A percentile compares a stretch with the other conserved stretches of the same genome.
phyloP scores from a whole-genome alignment of 148 eudicot species.

The Limonium bicolor region DNA sequence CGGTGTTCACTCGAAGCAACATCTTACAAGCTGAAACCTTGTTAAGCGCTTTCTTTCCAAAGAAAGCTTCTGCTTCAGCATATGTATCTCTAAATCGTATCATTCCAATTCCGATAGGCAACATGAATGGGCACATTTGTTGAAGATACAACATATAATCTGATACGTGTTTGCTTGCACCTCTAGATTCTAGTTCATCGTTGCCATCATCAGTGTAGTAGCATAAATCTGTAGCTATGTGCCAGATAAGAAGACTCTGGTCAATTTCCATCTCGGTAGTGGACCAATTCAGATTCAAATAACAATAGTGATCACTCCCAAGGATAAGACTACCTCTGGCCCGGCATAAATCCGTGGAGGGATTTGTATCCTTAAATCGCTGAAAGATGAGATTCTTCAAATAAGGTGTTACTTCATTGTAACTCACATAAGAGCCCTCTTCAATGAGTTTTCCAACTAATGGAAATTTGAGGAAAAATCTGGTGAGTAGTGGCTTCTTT shows the following conservation, averaged over 20 bases:
- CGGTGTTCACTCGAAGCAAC: constrained; percentile 29
- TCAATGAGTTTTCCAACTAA: constrained; percentile 10
- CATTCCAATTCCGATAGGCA: constrained; percentile 41
- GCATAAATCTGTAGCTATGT: constrained; percentile 47
- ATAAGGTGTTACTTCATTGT: constrained; percentile 7
- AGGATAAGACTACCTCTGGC: constrained; percentile 14
- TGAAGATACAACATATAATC: constrained; percentile 48
- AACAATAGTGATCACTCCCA: neutral
- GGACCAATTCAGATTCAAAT: constrained; percentile 7
- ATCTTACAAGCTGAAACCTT: constrained; percentile 9
- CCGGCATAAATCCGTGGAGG: constrained; percentile 9
- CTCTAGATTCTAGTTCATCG: too few relatives aligned
- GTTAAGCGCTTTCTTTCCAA: constrained; percentile 17
- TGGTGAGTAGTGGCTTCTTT: constrained; percentile 8
- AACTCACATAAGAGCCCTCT: constrained; percentile 10
- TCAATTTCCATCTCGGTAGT: constrained; percentile 22
- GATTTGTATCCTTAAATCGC: neutral
- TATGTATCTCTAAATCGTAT: constrained; percentile 33
- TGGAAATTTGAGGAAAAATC: too few relatives aligned
- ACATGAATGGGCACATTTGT: constrained; percentile 26
- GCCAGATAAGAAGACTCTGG: constrained; percentile 36
- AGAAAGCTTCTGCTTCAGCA: constrained; percentile 30
- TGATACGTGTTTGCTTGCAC: constrained; percentile 34
- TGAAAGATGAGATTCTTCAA: constrained; percentile 17
- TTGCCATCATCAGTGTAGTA: constrained; percentile 19